Evolutionary conservation across 139 green algal species (phyloP).

Genomic region (Eudorina sp.): DNA sequence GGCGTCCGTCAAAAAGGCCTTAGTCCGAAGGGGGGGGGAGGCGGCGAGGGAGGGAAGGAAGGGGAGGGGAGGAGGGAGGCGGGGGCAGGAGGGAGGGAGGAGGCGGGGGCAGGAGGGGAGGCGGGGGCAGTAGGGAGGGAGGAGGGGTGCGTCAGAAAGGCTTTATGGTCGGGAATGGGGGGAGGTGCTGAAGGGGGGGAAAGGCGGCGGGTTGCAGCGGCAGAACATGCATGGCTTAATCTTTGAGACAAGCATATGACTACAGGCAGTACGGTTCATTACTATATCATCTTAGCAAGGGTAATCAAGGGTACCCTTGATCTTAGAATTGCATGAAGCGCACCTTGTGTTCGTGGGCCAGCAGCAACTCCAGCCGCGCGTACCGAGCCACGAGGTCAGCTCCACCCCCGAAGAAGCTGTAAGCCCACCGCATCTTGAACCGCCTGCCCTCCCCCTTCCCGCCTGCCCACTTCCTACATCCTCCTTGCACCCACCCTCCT

Average conservation of each 20-base stretch:
- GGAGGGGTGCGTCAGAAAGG: neutral
- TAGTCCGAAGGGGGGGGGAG: neutral
- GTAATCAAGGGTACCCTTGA: too few species aligned
- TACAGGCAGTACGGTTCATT: too few species aligned
- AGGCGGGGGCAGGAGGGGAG: neutral
- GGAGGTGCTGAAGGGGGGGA: neutral
- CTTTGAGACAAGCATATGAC: too few species aligned
- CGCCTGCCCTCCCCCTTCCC: too few species aligned
- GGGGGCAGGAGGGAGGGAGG: neutral
- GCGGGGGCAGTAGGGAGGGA: neutral
- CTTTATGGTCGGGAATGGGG: neutral
- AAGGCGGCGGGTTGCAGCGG: too few species aligned
- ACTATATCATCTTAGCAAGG: too few species aligned
- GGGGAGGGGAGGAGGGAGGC: neutral
- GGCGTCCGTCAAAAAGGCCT: conserved; percentile 35
- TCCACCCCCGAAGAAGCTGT: too few species aligned
- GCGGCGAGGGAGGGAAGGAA: neutral
- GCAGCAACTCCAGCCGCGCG: neutral
- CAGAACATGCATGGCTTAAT: too few species aligned
- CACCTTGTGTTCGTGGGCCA: conserved; percentile 18
- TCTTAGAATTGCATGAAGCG: too few species aligned
- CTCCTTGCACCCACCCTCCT: neutral
- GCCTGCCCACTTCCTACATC: too few species aligned
- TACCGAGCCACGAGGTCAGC: too few species aligned
- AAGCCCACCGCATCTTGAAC: too few species aligned